Evolutionary conservation across 2,329 filamentous ascomycete species (phyloP).

Genomic region (Allantophomopsis lycopodina): DNA sequence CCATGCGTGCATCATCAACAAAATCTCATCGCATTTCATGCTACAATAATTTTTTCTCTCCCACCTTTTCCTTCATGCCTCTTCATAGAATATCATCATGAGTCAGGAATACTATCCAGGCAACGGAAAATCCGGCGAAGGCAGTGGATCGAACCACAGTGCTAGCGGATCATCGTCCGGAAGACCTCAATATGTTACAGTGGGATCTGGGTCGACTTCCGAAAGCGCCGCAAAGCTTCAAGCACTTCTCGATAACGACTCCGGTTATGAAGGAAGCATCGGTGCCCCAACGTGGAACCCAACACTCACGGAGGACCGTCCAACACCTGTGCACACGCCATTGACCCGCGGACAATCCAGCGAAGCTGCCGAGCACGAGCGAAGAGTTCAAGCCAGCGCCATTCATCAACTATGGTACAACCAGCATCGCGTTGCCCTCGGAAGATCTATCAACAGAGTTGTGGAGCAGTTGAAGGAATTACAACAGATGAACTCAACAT

Average conservation of each 20-base stretch:
- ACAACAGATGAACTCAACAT: constrained; percentile 78
- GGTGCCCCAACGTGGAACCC: constrained; percentile 27
- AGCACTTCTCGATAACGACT: constrained; percentile 73
- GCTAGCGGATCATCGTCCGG: constrained; percentile 1
- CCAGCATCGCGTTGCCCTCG: constrained; percentile 76
- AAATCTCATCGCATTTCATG: too few relatives aligned
- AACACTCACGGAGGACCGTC: constrained; percentile 30
- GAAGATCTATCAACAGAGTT: constrained; percentile 73
- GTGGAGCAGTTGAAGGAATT: constrained; percentile 73
- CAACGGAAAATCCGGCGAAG: constrained; percentile 25
- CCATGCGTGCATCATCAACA: too few relatives aligned
- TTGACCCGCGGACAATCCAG: constrained; percentile 9
- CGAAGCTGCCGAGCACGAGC: constrained; percentile 42
- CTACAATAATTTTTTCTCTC: too few relatives aligned
- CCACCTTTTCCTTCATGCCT: too few relatives aligned
- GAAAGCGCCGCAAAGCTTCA: constrained; percentile 72
- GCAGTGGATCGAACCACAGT: constrained; percentile 1
- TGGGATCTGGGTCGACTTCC: constrained; percentile 70
- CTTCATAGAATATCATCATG: constrained; percentile 23
- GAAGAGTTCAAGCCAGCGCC: constrained; percentile 61
- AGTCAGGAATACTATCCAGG: constrained; percentile 43
- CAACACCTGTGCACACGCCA: constrained; percentile 25
- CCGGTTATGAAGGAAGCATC: constrained; percentile 79
- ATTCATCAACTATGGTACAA: constrained; percentile 94
- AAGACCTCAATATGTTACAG: constrained; percentile 67